Base-by-base conservation (phyloP, 306 rosid genomes). In the Leucaena leucocephala region DNA sequence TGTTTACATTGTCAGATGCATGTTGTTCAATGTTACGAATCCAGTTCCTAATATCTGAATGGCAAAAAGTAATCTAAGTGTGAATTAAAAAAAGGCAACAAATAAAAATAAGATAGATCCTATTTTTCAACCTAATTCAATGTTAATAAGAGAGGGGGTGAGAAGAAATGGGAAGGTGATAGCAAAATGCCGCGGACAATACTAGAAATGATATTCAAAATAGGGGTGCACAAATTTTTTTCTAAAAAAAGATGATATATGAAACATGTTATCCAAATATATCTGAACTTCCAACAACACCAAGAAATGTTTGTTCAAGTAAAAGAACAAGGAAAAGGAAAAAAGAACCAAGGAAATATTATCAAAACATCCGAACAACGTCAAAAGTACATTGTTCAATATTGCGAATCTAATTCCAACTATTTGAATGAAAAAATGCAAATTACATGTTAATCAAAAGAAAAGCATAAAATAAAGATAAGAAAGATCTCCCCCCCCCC, bases 11-110 rank as follows among this genome's bases (percentile, higher is more conserved):
- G 84, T 81, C 94, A 79, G 94, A 90, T 52, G 94, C 94, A 82
- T 90, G 91, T 76, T 90, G 94, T 76, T 90, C 94, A 77, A 90
- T 88, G 82, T 90, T 90, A 80, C 94, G 92, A 81, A 90, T 90
- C 92, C 94, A 90, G 80, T 90, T 90, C 88, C 84, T 88, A 77
- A 90, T 90, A 82, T 90, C 94, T 90, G 85, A 62, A 83, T 44
- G 72, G 78, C 39, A 55, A 54, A 65, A 12, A 73, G 36, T 69
- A 57, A 57, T n/a, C 27, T 69, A 64, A 14, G 48, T 77, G 76
- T 71, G 54, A 70, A 77, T 45, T 45, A 40, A 27, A 59, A 68
- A 68, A 27, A 48, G 62, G 46, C 27, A 27, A 42, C 36, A 42
- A 15, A 61, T 0, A 9, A 22, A 27, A 27, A 1, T 48, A 75